Evolutionary conservation across 768 basidiomycete genomes (phyloP).

Genomic region (Chlorophyllum brunneum): DNA sequence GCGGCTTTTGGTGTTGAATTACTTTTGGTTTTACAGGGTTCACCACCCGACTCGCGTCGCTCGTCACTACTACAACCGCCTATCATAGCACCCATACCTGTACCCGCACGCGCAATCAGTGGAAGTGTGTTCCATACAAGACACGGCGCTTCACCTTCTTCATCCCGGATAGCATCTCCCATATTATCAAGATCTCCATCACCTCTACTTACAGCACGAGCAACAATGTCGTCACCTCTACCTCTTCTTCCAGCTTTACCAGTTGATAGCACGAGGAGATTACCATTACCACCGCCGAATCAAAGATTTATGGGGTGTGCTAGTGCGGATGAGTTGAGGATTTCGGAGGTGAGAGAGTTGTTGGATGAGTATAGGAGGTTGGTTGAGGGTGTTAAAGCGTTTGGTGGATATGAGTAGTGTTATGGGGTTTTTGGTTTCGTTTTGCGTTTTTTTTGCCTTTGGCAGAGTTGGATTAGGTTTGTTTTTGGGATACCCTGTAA

Average conservation of each 20-base stretch:
- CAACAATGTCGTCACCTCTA: slow-evolving; percentile 30
- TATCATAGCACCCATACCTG: slow-evolving; percentile 7
- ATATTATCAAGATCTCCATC: slow-evolving; percentile 20
- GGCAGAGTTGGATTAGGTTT: too few relatives aligned
- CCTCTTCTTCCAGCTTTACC: slow-evolving; percentile 22
- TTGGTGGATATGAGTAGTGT: slow-evolving; percentile 64
- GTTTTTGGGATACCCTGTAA: too few relatives aligned
- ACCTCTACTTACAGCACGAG: not conserved
- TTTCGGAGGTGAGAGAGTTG: slow-evolving; percentile 79
- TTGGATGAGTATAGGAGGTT: slow-evolving; percentile 78
- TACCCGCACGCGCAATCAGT: not conserved
- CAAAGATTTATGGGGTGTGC: slow-evolving; percentile 64
- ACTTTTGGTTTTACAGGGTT: slow-evolving; percentile 15
- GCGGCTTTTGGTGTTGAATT: not conserved
- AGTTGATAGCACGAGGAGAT: not conserved
- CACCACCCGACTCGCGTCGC: slow-evolving; percentile 34
- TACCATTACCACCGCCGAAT: slow-evolving; percentile 54
- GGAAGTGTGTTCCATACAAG: too few relatives aligned
- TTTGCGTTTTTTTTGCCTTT: too few relatives aligned
- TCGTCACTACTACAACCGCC: slow-evolving; percentile 33
- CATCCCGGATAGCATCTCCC: slow-evolving; percentile 17
- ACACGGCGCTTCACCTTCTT: slow-evolving; percentile 11
- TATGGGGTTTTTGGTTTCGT: too few relatives aligned
- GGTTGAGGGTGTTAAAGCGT: slow-evolving; percentile 59
- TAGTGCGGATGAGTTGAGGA: slow-evolving; percentile 67